Conservation (phyloP, 805 yeast species). For the Metschnikowia baotianmanensis region DNA sequence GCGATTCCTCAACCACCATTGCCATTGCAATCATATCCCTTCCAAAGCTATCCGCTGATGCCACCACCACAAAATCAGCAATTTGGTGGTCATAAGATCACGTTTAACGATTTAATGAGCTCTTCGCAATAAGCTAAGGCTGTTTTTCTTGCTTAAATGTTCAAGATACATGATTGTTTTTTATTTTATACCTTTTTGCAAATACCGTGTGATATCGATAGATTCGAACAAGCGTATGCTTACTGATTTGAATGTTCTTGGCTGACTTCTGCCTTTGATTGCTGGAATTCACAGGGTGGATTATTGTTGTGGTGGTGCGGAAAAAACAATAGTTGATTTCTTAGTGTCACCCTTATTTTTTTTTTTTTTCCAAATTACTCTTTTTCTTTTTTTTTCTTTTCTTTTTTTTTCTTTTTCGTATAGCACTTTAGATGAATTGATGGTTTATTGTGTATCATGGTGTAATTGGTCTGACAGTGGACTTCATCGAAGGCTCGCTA, state of each 20-base stretch:
- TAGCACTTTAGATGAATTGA: conserved; percentile 1
- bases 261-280: not conserved
- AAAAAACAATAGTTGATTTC: not conserved
- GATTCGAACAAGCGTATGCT: no score
- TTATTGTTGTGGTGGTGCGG: not conserved
- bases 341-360: conserved; percentile 9
- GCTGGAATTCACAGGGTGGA: not conserved
- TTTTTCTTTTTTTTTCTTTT: conserved; percentile 2
- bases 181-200: conserved; percentile 1
- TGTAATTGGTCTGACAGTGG: no score
- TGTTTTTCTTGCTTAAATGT: not conserved
- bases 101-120: conserved; percentile 40
- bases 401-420: not conserved
- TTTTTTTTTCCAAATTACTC: conserved; percentile 1
- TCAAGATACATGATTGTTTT: not conserved
- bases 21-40: conserved; percentile 17
- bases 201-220: no score
- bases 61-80: conserved; percentile 16
- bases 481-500: no score
- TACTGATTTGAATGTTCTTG: no score
- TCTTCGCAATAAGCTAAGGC: conserved; percentile 16
- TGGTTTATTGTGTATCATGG: conserved; percentile 6
- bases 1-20: conserved; percentile 18
- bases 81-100: conserved; percentile 35
- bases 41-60: conserved; percentile 14